Percentiles rank a stretch among this genome's conserved stretches.
Conservation (phyloP, 805 yeast species). For the Yarrowia bubula region DNA sequence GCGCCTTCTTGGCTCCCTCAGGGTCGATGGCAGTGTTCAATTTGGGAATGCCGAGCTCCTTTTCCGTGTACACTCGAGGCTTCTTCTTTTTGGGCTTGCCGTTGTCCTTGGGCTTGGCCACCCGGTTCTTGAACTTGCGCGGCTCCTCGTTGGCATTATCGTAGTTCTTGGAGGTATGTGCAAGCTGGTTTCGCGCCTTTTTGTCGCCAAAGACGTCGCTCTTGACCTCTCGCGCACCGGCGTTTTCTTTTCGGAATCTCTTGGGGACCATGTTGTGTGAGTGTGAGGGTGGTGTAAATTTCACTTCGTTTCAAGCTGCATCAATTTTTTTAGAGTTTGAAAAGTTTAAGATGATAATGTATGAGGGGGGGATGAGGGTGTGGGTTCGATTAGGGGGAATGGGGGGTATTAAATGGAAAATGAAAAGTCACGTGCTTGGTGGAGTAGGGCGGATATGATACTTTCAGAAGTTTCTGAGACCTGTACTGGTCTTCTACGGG, state of each 20-base stretch:
- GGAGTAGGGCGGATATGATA: too few relatives aligned
- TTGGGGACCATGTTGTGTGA: constrained; percentile 14
- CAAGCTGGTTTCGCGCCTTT: constrained; percentile 33
- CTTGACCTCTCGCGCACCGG: constrained; percentile 32
- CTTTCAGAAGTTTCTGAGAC: too few relatives aligned
- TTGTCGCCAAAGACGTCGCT: constrained; percentile 36
- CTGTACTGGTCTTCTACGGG: too few relatives aligned
- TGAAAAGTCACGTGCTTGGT: too few relatives aligned
- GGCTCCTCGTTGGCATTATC: constrained; percentile 27
- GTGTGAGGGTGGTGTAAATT: not conserved
- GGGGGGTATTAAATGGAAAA: too few relatives aligned
- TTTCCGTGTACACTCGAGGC: constrained; percentile 56
- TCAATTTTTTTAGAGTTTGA: constrained; percentile 10
- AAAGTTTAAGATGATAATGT: constrained; percentile 1
- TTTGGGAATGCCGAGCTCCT: constrained; percentile 73
- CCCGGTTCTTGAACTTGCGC: constrained; percentile 29
- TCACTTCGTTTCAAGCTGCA: not conserved
- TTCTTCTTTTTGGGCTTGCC: constrained; percentile 34
- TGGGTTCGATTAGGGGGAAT: not conserved
- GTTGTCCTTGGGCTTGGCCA: constrained; percentile 28
- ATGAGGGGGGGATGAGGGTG: not conserved
- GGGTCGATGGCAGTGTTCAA: constrained; percentile 83
- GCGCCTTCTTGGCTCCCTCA: constrained; percentile 64
- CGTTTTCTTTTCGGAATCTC: constrained; percentile 11
- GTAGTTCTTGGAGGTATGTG: constrained; percentile 30